A percentile compares a stretch with the other conserved stretches of the same genome.
These are phyloP conservation scores for Wickerhamomyces sp. DNA, from an alignment of 1,139 yeast species.

Conservation along the genomic window DNA sequence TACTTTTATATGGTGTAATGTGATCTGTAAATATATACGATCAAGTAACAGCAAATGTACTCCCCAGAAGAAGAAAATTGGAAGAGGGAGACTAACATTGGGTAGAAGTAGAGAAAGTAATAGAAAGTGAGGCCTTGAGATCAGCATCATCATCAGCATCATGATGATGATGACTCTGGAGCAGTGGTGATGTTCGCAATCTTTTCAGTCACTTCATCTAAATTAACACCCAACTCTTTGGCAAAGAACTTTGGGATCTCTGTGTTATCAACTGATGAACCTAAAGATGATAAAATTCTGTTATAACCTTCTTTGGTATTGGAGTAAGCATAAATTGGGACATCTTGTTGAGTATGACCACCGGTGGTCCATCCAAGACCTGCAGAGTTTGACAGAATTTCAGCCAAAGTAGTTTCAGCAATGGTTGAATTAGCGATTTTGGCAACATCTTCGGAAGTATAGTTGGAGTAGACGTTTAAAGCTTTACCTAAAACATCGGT, in stretches of 20 bases:
- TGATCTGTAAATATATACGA: no score
- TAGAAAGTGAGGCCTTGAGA: background rate
- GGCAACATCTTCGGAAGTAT: slow-evolving; percentile 17
- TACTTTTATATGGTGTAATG: no score
- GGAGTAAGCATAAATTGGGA: slow-evolving; percentile 21
- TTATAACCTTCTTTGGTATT: slow-evolving; percentile 22
- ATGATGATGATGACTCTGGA: no score
- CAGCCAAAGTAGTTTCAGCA: slow-evolving; percentile 11
- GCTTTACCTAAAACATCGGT: slow-evolving; percentile 12
- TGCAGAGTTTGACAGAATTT: slow-evolving; percentile 14
- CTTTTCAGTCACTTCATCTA: slow-evolving; percentile 21
- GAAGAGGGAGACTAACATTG: no score
- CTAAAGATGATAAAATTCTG: slow-evolving; percentile 17
- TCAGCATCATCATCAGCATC: no score
- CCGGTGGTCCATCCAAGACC: slow-evolving; percentile 22
- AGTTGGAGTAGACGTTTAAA: slow-evolving; percentile 17
- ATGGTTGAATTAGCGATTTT: slow-evolving; percentile 9
- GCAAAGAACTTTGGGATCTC: slow-evolving; percentile 24
- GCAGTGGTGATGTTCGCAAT: slow-evolving; percentile 7
- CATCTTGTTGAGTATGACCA: slow-evolving; percentile 22
- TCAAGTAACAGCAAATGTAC: no score
- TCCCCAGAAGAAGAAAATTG: no score
- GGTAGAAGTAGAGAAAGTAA: background rate
- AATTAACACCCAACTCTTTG: slow-evolving; percentile 19
- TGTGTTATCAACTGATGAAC: slow-evolving; percentile 23